phyloP scores from a whole-genome alignment of 345 rosid species.

The Ceriops tagal region DNA sequence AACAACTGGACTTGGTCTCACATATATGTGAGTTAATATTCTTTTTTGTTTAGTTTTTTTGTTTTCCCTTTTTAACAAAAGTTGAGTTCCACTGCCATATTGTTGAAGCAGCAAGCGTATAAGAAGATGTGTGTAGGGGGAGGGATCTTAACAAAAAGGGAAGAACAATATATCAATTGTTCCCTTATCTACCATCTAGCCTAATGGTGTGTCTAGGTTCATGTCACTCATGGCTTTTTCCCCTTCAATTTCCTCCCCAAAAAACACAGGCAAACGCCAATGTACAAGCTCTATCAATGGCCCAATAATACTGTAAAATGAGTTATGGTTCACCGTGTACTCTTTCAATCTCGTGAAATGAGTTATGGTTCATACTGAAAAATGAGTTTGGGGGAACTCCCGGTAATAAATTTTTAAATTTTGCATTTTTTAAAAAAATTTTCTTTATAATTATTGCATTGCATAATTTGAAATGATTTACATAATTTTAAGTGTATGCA shows the following conservation, averaged over 20 bases:
- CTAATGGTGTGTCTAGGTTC: background rate
- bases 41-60: too few relatives aligned
- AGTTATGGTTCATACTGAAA: constrained; percentile 28
- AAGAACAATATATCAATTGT: background rate
- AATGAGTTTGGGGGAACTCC: constrained; percentile 60
- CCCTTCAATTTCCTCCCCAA: background rate
- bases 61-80: too few relatives aligned
- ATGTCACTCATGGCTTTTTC: background rate
- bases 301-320: too few relatives aligned
- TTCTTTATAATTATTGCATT: too few relatives aligned
- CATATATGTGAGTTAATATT: too few relatives aligned
- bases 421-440: too few relatives aligned
- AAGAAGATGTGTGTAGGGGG: too few relatives aligned
- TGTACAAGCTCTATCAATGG: too few relatives aligned
- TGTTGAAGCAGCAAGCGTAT: too few relatives aligned
- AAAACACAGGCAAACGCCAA: background rate
- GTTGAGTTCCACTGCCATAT: too few relatives aligned
- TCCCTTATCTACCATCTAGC: background rate
- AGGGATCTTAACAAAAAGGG: background rate
- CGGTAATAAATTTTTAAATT: background rate
- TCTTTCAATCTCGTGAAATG: background rate
- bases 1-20: background rate
- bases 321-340: background rate
- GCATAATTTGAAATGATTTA: too few relatives aligned
- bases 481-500: too few relatives aligned